Conservation (phyloP, 140 eudicot species). For the Bidens hawaiensis region DNA sequence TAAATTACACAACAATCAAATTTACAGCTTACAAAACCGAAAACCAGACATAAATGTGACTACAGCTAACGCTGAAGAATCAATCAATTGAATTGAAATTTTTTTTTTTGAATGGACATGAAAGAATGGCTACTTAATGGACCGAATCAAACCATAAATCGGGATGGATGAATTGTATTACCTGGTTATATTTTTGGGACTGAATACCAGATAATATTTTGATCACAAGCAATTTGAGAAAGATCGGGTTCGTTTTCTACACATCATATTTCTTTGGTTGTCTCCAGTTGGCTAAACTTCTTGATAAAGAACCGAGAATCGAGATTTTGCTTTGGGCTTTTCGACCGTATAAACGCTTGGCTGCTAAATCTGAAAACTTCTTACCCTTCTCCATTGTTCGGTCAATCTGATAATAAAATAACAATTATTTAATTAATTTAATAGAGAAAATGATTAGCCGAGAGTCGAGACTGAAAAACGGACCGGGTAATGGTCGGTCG, state of each 20-base stretch:
- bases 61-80: slow-evolving; percentile 32
- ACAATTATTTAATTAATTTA: no score
- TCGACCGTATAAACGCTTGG: slow-evolving; percentile 66
- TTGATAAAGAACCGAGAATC: slow-evolving; percentile 57
- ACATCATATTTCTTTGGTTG: slow-evolving; percentile 82
- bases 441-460: not conserved
- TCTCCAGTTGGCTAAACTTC: slow-evolving; percentile 72
- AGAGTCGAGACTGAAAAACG: not conserved
- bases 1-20: slow-evolving; percentile 33
- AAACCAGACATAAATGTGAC: slow-evolving; percentile 21
- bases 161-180: slow-evolving; percentile 27
- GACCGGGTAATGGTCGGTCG: not conserved
- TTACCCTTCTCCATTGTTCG: slow-evolving; percentile 82
- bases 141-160: slow-evolving; percentile 26
- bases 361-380: slow-evolving; percentile 83
- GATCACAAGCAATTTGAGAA: slow-evolving; percentile 12
- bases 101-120: slow-evolving; percentile 13
- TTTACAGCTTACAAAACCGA: slow-evolving; percentile 33
- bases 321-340: slow-evolving; percentile 59
- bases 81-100: slow-evolving; percentile 42
- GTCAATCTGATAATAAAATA: slow-evolving; percentile 51
- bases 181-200: slow-evolving; percentile 24
- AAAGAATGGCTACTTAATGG: slow-evolving; percentile 32
- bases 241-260: slow-evolving; percentile 26
- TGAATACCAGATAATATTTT: slow-evolving; percentile 29